Base-by-base conservation (phyloP, 73 alveolate genomes). In the Stentor roeselii region DNA sequence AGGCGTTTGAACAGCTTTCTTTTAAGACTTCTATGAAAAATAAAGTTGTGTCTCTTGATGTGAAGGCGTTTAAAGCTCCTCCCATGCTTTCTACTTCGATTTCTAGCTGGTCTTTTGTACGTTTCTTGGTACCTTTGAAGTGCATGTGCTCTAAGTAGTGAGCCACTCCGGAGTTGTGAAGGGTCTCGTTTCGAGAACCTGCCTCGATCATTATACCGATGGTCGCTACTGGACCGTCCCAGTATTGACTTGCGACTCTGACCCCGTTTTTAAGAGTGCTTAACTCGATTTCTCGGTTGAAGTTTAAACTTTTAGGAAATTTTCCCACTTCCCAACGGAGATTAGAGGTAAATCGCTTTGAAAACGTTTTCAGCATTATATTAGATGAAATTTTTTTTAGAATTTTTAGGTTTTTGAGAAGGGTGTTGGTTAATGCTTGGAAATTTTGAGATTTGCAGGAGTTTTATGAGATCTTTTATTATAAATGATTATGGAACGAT, bases 71-170 rank as follows among this genome's bases (percentile, higher is more conserved):
- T 42, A 95, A 77, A 76, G 93, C 78, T 3, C 96, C 95, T 27
- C 99, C 99, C 78, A 86, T 59, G 83, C 90, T 90, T 82, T 95
- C 99, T 11, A 92, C 95, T 82, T 92, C 97, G n/a, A 78, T 83
- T 88, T 95, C 99, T 40, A 95, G 78, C 82, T 91, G 84, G 31
- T 39, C 67, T 88, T 97, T 92, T 27, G 92, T 76, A 58, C 98
- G 86, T 58, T 84, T 93, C 38, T 82, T 91, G 3, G 99, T 90
- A 34, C 99, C 99, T 85, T 95, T 95, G 85, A 95, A 95, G 60
- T 92, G 97, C 74, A 95, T 76, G 88, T 95, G 99, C 95, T 95
- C 99, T 11, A 95, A 87, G 93, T 93, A 95, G 78, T 95, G 99
- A 11, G 99, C 97, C 40, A 92, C 88, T 0, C 99, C 99, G 34